Evolutionary conservation across 208 protist species (phyloP).

Genomic region (Novymonas esmeraldas): DNA sequence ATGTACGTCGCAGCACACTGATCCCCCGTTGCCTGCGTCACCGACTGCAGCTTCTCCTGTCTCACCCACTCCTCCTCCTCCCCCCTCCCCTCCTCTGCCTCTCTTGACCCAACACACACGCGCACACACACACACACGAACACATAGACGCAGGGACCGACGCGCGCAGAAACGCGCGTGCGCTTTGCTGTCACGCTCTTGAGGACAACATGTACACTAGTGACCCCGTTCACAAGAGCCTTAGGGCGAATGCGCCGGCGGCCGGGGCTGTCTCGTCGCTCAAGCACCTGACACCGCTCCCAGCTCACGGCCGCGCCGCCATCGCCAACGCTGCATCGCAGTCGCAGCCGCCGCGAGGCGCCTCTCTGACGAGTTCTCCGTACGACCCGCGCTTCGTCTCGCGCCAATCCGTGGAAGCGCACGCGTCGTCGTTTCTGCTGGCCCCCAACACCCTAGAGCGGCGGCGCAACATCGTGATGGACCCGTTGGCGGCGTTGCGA

Average conservation of each 20-base stretch:
- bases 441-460: neutral
- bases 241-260: neutral
- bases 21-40: neutral
- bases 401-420: neutral
- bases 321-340: neutral
- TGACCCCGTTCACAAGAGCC: slow-evolving; percentile 8
- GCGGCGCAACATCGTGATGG: slow-evolving; percentile 48
- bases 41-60: neutral
- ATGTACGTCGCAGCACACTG: no score
- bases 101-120: neutral
- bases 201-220: slow-evolving; percentile 18
- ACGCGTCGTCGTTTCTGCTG: neutral
- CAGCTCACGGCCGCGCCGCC: neutral
- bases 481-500: slow-evolving; percentile 74
- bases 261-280: neutral
- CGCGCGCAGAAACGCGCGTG: slow-evolving; percentile 2
- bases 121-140: neutral
- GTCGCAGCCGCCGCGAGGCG: no score
- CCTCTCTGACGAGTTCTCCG: neutral
- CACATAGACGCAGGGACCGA: neutral
- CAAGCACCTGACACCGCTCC: slow-evolving; percentile 7
- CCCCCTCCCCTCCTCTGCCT: neutral
- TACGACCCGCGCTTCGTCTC: neutral
- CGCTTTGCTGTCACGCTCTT: neutral
- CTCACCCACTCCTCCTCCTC: neutral